Conservation (phyloP, 2,329 filamentous ascomycete genomes). For the Nemania serpens region DNA sequence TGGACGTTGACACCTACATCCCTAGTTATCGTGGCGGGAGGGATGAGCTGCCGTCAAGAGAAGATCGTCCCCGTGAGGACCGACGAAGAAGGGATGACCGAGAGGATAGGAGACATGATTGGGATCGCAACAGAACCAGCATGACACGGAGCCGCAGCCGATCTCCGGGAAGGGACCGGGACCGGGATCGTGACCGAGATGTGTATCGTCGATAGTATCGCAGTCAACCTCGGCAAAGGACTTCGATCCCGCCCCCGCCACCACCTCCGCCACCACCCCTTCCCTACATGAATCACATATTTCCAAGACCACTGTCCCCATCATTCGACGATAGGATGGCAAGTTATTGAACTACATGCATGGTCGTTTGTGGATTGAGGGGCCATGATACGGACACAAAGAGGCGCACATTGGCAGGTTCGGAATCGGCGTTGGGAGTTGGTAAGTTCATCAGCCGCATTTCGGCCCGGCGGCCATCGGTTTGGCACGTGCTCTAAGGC, state of each 20-base stretch:
- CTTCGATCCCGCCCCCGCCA: not conserved
- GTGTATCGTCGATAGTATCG: slow-evolving; percentile 54
- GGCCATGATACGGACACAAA: slow-evolving; percentile 1
- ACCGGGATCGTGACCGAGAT: slow-evolving; percentile 49
- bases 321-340: not conserved
- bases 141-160: slow-evolving; percentile 52
- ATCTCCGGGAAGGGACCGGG: slow-evolving; percentile 43
- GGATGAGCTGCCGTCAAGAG: slow-evolving; percentile 44
- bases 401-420: slow-evolving; percentile 9
- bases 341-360: slow-evolving; percentile 14
- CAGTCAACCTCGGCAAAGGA: slow-evolving; percentile 15
- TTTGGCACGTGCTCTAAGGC: not conserved
- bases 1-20: slow-evolving; percentile 56
- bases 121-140: slow-evolving; percentile 48
- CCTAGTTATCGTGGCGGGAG: slow-evolving; percentile 50
- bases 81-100: slow-evolving; percentile 43
- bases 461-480: slow-evolving; percentile 1
- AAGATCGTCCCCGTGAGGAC: slow-evolving; percentile 45
- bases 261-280: not conserved
- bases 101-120: slow-evolving; percentile 46
- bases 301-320: not conserved
- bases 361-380: slow-evolving; percentile 5
- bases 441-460: slow-evolving; percentile 1
- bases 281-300: no score
- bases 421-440: slow-evolving; percentile 20